Evolutionary conservation across 2,329 filamentous ascomycete genomes (phyloP), one percentile per base, ranked within the genome.

Genomic region (Annulohypoxylon truncatum): DNA sequence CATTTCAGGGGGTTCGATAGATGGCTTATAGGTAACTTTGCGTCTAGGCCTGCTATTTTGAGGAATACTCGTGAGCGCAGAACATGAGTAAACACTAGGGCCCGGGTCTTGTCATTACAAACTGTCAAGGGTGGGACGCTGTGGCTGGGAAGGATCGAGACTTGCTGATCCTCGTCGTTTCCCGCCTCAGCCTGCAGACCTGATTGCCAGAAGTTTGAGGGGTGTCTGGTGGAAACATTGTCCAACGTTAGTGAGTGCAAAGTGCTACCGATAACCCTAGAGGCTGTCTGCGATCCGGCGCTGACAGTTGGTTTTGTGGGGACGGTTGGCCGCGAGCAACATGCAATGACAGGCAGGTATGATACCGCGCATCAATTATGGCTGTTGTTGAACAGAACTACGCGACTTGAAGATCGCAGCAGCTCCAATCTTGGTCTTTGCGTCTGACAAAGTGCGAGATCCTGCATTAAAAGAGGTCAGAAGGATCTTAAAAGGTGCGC

Each of bases 71-170:
- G 47, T 40, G 59, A 63, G 55, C 46, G 28, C 33, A 55, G 15
- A 28, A 8, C 12, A 35, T 47, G 50, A 55, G 46, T 53, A 58
- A 56, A 56, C 22, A 31, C 24, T 56, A 58, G 56, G 66, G 48
- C 15, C 33, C 24, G 33, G 46, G 31, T 53, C 20, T 58, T 57
- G 50, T 51, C 53, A 57, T 56, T 61, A 35, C 33, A 62, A 56
- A 54, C n/a, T 46, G 55, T 52, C 60, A 46, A 52, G 60, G 63
- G 55, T 59, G 47, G 38, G 31, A 62, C 46, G 44, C 47, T 48
- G 56, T 61, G 67, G 64, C 57, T 61, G 54, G 66, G 56, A 64
- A 47, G 60, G 66, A 66, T 66, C 60, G 59, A 69, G 59, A 42
- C 59, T 52, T 63, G 48, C 46, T 56, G 53, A 67, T 58, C 67